Evolutionary conservation across 2,329 filamentous ascomycete species (phyloP), one percentile per base, ranked within the genome.

Genomic region (Fusarium aywerte): DNA sequence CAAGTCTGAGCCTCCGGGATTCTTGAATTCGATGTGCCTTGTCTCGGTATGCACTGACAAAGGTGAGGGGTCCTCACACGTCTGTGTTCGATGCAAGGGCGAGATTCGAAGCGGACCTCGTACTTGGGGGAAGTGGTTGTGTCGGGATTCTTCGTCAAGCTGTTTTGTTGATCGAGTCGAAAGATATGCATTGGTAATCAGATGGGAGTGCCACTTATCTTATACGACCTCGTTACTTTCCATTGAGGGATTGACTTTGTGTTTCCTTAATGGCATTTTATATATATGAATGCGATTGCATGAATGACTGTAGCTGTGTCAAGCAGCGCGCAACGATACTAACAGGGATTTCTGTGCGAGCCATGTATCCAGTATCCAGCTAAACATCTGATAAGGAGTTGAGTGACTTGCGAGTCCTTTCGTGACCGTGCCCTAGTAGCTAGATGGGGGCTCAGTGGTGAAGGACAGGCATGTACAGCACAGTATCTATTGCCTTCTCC

Each of bases 181-280:
- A 49, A 43, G 18, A 63, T 48, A 35, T 25, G 27, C 31, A 38
- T 45, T 8, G 15, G 31, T 27, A 25, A 47, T 47, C 29, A 31
- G 31, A 44, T 60, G 71, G 71, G 66, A 69, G 58, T 48, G 44
- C 47, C 50, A 51, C 45, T 60, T 58, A 61, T 73, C 63, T 73
- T 72, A 73, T 72, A 73, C 53, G 29, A 53, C 20, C 61, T 55
- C 45, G 15, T 43, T 50, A 27, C 36, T 58, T 58, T 45, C 48
- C 21, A 18, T 45, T 12, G 61, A 48, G 31, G 38, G 29, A 53
- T 43, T 58, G 52, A 42, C 35, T 55, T 60, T 60, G 65, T 68
- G 62, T 59, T 44, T 45, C 62, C 66, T 57, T 64, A 44, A 57
- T 39, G 36, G 38, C 31, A 61, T 47, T 68, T 63, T 59, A 38